phyloP scores from a whole-genome alignment of 805 yeast genomes.

The Saccharomycopsis amapae region DNA sequence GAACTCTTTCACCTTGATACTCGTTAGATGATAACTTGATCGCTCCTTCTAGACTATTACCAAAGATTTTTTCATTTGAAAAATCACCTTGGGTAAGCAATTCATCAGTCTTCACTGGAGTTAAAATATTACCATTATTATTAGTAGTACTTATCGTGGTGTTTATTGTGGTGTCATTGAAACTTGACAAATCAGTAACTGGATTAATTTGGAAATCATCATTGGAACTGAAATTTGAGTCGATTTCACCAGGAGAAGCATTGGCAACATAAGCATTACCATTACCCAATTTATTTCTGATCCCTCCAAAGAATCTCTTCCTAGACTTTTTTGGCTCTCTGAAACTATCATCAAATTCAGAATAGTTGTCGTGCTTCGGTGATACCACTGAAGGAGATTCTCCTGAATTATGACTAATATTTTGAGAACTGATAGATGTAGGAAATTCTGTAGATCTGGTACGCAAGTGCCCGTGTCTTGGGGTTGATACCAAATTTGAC shows the following conservation, averaged over 20 bases:
- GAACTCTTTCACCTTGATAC: slow-evolving; percentile 40
- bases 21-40: slow-evolving; percentile 43
- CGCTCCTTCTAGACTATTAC: slow-evolving; percentile 51
- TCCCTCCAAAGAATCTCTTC: slow-evolving; percentile 21
- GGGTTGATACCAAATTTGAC: slow-evolving; percentile 5
- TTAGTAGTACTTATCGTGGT: neutral
- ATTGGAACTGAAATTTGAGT: no score
- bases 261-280: neutral
- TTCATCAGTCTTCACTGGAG: neutral
- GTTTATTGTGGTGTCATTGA: neutral
- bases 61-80: slow-evolving; percentile 49
- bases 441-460: slow-evolving; percentile 13
- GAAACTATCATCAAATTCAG: slow-evolving; percentile 19
- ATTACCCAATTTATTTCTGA: slow-evolving; percentile 18
- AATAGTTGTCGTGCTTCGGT: slow-evolving; percentile 8
- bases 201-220: slow-evolving; percentile 21
- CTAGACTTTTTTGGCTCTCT: slow-evolving; percentile 12
- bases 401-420: neutral
- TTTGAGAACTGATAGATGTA: neutral
- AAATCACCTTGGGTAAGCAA: neutral
- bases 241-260: slow-evolving; percentile 1
- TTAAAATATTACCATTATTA: neutral
- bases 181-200: slow-evolving; percentile 19
- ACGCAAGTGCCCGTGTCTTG: slow-evolving; percentile 9
- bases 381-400: slow-evolving; percentile 5